Percentiles rank a stretch among this genome's conserved stretches.
Conservation (phyloP, 768 basidiomycete genomes). For the Infundibulicybe gibba region DNA sequence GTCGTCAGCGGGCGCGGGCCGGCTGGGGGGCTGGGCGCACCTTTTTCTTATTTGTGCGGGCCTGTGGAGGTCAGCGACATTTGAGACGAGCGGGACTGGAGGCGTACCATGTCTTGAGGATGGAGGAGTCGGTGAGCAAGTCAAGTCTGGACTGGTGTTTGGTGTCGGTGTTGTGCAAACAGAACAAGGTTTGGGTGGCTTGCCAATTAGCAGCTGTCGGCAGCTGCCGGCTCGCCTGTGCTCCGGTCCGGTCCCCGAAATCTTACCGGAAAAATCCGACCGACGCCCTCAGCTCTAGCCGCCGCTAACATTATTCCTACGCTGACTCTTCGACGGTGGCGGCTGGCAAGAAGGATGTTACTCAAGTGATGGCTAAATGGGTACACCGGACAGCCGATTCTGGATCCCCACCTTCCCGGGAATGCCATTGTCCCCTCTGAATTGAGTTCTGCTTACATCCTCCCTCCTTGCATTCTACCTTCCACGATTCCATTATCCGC, state of each 20-base stretch:
- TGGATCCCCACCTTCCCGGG: slow-evolving; percentile 8
- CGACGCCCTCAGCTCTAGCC: too few relatives aligned
- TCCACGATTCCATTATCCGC: slow-evolving; percentile 51
- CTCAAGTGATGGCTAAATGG: too few relatives aligned
- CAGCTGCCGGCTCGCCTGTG: neutral
- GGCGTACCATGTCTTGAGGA: slow-evolving; percentile 69
- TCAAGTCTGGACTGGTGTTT: slow-evolving; percentile 29
- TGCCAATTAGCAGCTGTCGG: slow-evolving; percentile 31
- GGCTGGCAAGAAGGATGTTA: too few relatives aligned
- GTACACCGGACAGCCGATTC: too few relatives aligned
- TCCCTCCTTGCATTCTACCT: slow-evolving; percentile 27
- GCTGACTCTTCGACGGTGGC: too few relatives aligned
- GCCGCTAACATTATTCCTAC: too few relatives aligned
- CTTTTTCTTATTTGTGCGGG: slow-evolving; percentile 56
- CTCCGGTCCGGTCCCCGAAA: too few relatives aligned
- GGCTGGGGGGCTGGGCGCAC: slow-evolving; percentile 21
- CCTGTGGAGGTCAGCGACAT: slow-evolving; percentile 29
- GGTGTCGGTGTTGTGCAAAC: slow-evolving; percentile 37
- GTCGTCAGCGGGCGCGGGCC: slow-evolving; percentile 2
- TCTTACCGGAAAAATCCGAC: too few relatives aligned
- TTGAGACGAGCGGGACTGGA: slow-evolving; percentile 6
- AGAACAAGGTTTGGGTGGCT: slow-evolving; percentile 62
- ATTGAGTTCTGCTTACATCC: slow-evolving; percentile 9
- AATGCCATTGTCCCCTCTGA: slow-evolving; percentile 2
- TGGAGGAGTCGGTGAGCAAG: slow-evolving; percentile 54